phyloP scores from a whole-genome alignment of 2,329 filamentous ascomycete genomes.

The Coniochaeta ligniaria region DNA sequence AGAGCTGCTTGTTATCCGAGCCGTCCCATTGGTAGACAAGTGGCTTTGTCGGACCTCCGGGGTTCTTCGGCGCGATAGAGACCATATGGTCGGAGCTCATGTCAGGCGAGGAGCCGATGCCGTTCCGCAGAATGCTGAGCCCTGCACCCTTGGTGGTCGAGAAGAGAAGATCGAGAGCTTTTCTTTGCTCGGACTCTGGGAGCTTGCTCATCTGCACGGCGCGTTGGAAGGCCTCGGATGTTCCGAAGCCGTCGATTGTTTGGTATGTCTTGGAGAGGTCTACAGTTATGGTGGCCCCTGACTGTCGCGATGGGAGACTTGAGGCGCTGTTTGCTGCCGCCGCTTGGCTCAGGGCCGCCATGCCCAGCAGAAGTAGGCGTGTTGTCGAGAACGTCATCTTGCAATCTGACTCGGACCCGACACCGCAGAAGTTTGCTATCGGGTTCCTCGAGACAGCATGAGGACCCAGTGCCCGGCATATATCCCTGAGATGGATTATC shows the following conservation, averaged over 20 bases:
- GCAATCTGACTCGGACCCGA: not conserved
- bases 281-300: not conserved
- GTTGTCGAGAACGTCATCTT: not conserved
- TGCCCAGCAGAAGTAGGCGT: not conserved
- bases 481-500: not conserved
- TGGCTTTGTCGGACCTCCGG: slow-evolving; percentile 23
- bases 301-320: not conserved
- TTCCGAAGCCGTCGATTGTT: slow-evolving; percentile 36
- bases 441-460: not conserved
- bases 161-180: slow-evolving; percentile 28
- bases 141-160: slow-evolving; percentile 27
- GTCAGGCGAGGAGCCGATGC: slow-evolving; percentile 22
- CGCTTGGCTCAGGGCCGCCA: not conserved
- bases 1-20: slow-evolving; percentile 37
- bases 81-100: slow-evolving; percentile 14
- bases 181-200: slow-evolving; percentile 6
- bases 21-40: slow-evolving; percentile 33
- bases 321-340: not conserved
- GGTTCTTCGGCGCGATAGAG: slow-evolving; percentile 29
- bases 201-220: slow-evolving; percentile 18
- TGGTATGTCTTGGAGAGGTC: slow-evolving; percentile 23
- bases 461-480: not conserved
- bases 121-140: slow-evolving; percentile 31
- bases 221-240: slow-evolving; percentile 34
- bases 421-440: not conserved